phyloP scores from a whole-genome alignment of 805 yeast species.

The Saccharomycopsis sp. region DNA sequence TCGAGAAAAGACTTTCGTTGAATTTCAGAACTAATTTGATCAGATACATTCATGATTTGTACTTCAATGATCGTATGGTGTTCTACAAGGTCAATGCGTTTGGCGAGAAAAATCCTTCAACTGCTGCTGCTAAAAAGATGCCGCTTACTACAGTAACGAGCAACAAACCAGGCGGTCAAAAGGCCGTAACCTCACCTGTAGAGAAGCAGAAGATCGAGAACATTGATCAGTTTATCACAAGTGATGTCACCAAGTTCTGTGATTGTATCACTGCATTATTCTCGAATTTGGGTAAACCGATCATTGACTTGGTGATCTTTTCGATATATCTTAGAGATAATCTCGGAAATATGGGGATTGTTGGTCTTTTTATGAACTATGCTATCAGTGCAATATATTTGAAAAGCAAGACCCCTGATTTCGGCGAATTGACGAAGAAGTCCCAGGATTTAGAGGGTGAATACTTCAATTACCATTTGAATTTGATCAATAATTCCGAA shows the following conservation, averaged over 20 bases:
- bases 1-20: slow-evolving; percentile 69
- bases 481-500: slow-evolving; percentile 81
- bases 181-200: background rate
- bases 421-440: slow-evolving; percentile 67
- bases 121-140: background rate
- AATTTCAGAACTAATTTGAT: slow-evolving; percentile 80
- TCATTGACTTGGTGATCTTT: slow-evolving; percentile 78
- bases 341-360: slow-evolving; percentile 79
- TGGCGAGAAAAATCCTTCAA: slow-evolving; percentile 27
- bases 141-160: background rate
- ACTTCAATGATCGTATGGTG: slow-evolving; percentile 71
- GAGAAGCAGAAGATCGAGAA: slow-evolving; percentile 39
- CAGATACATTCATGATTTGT: slow-evolving; percentile 85
- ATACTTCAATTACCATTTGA: slow-evolving; percentile 79
- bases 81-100: slow-evolving; percentile 76
- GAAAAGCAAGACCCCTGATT: slow-evolving; percentile 73
- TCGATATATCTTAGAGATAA: slow-evolving; percentile 77
- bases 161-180: background rate
- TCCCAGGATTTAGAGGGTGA: slow-evolving; percentile 82
- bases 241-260: slow-evolving; percentile 75
- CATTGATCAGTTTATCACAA: slow-evolving; percentile 81
- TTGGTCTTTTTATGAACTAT: slow-evolving; percentile 77
- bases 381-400: slow-evolving; percentile 70
- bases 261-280: slow-evolving; percentile 77
- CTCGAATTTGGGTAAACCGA: slow-evolving; percentile 87